phyloP scores from a whole-genome alignment of 257 asterid genomes.

The Osmanthus fragrans region DNA sequence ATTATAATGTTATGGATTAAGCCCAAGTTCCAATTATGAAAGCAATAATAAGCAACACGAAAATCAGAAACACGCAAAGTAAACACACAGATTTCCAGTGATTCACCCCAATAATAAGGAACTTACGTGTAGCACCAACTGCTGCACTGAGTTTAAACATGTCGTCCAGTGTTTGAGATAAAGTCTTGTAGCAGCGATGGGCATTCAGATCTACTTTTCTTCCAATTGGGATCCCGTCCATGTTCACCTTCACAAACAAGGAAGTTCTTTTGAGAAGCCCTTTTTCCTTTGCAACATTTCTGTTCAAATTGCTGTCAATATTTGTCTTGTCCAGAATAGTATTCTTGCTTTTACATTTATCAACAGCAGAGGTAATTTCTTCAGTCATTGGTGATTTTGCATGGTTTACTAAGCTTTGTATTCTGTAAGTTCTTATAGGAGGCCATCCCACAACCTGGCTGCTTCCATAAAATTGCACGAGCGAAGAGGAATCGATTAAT shows the following conservation, averaged over 20 bases:
- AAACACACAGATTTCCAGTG: background rate
- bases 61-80: background rate
- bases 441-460: constrained; percentile 68
- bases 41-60: background rate
- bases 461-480: constrained; percentile 19
- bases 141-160: constrained; percentile 58
- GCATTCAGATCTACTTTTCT: constrained; percentile 82
- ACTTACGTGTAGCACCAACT: constrained; percentile 51
- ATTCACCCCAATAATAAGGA: constrained; percentile 1
- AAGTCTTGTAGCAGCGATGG: constrained; percentile 65
- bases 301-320: constrained; percentile 25
- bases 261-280: constrained; percentile 39
- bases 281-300: constrained; percentile 34
- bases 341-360: constrained; percentile 41
- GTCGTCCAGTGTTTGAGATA: constrained; percentile 60
- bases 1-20: background rate
- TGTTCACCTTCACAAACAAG: constrained; percentile 79
- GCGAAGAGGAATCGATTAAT: background rate
- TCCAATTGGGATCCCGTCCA: constrained; percentile 87
- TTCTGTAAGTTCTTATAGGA: constrained; percentile 45
- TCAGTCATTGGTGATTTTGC: constrained; percentile 31
- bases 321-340: constrained; percentile 16
- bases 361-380: constrained; percentile 34
- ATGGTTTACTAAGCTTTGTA: constrained; percentile 45
- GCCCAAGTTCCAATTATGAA: background rate